Conservation (phyloP, 2,329 filamentous ascomycete genomes). For the Ophiostoma sp. region DNA sequence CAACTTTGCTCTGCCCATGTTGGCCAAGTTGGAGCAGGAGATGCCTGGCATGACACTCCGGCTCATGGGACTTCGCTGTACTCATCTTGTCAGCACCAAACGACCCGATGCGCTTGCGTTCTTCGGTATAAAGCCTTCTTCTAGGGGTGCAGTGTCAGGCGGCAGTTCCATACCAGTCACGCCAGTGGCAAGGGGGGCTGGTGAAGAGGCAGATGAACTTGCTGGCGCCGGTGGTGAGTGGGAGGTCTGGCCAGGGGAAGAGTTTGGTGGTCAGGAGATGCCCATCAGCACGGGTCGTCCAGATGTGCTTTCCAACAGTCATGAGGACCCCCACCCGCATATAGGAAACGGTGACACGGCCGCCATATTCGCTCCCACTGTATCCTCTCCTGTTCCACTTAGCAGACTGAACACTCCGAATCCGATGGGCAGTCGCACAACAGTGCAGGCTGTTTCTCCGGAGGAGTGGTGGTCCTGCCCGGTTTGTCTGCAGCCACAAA, state of each 20-base stretch:
- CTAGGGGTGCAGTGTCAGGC: neutral
- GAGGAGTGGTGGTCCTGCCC: slow-evolving; percentile 76
- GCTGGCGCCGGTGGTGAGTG: slow-evolving; percentile 46
- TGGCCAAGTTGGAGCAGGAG: slow-evolving; percentile 78
- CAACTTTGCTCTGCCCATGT: slow-evolving; percentile 71
- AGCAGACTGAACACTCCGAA: slow-evolving; percentile 51
- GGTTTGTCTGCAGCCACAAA: slow-evolving; percentile 72
- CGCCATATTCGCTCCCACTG: neutral
- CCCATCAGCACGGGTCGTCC: slow-evolving; percentile 23
- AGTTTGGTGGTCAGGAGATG: slow-evolving; percentile 38
- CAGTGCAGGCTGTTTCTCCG: slow-evolving; percentile 31
- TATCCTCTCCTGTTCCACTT: slow-evolving; percentile 31
- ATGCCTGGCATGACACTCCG: slow-evolving; percentile 72
- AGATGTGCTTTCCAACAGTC: neutral
- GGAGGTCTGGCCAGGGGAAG: slow-evolving; percentile 64
- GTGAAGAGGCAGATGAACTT: slow-evolving; percentile 29
- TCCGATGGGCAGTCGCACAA: slow-evolving; percentile 30
- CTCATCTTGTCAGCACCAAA: slow-evolving; percentile 78
- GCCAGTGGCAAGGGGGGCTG: neutral
- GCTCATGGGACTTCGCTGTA: slow-evolving; percentile 83
- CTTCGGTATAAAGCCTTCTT: slow-evolving; percentile 57
- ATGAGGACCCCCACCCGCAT: neutral
- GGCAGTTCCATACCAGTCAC: neutral
- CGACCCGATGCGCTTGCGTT: slow-evolving; percentile 72
- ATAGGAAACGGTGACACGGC: no score